Base-by-base conservation (phyloP, 345 rosid species). In the Acer campestre region DNA sequence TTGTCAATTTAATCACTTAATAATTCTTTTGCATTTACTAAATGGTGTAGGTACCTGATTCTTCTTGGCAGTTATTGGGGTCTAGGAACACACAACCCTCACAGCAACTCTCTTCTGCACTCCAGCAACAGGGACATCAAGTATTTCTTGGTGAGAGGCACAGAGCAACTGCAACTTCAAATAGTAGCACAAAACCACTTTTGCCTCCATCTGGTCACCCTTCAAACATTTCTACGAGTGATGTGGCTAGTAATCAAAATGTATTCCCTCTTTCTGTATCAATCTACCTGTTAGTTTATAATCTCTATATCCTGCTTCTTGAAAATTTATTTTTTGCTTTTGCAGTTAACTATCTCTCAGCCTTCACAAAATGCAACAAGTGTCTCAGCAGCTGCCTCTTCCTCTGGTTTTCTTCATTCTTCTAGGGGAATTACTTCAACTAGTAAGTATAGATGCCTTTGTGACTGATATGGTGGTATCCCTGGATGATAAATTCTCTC, bases 341-440 rank as follows among this genome's bases (percentile, higher is more conserved):
- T 73, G 59, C 97, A 91, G 89, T 58, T 23, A 16, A 58, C 62
- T n/a, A 6, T 58, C 38, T 10, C 38, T 62, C 67, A 62, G 31
- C 10, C 67, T 62, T 27, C 14, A 11, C 67, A 62, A 62, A 86
- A 44, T 80, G 81, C 83, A 9, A 78, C 74, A 75, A 84, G 70
- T 86, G 73, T 86, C 77, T 70, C 86, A 23, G 68, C 89, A 72
- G 77, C 77, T 89, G 68, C 81, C 94, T 73, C 89, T 70, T 82
- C 91, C 35, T 82, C 89, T 76, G 91, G 93, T 80, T 88, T 90
- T 81, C 78, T 75, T 80, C 97, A 90, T 70, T 84, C 94, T 61
- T 38, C 91, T 44, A 87, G 98, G 65, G 94, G 75, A 62, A 88
- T 80, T 79, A 73, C 95, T 75, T 92, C 98, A 18, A 88, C 97